Conservation (phyloP, 1,284 basidiomycete species). For the Afroboletus lepidellus region DNA sequence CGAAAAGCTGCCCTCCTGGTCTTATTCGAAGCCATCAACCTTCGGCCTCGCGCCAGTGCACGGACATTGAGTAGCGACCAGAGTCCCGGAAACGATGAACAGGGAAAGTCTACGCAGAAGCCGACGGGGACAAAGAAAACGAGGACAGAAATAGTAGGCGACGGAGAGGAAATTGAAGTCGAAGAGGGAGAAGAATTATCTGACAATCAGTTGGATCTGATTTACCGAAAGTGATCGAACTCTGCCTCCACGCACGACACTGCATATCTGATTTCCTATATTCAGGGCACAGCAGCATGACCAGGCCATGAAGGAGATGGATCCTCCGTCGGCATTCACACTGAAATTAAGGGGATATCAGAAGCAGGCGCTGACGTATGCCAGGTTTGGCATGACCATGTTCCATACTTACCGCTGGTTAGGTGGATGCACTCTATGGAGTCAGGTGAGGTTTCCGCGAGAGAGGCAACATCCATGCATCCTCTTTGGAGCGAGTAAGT, state of each 20-base stretch:
- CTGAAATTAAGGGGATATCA: slow-evolving; percentile 87
- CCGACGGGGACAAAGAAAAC: slow-evolving; percentile 32
- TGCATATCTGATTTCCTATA: slow-evolving; percentile 12
- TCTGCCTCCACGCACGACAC: not conserved
- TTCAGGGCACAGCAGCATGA: slow-evolving; percentile 81
- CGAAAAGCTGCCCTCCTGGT: slow-evolving; percentile 67
- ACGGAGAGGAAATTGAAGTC: slow-evolving; percentile 67
- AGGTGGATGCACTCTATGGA: slow-evolving; percentile 96
- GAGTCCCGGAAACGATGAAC: slow-evolving; percentile 14
- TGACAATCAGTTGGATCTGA: slow-evolving; percentile 74
- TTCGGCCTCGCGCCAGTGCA: slow-evolving; percentile 53
- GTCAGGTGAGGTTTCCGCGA: slow-evolving; percentile 64
- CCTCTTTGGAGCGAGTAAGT: slow-evolving; percentile 93
- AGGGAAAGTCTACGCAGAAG: slow-evolving; percentile 34
- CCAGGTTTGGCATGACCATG: not conserved
- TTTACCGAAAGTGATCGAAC: slow-evolving; percentile 68
- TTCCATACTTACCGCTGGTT: not conserved
- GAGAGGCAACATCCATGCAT: slow-evolving; percentile 79
- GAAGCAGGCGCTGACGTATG: slow-evolving; percentile 84
- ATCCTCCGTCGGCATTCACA: slow-evolving; percentile 78
- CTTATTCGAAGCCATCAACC: slow-evolving; percentile 62
- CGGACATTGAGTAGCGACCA: slow-evolving; percentile 26
- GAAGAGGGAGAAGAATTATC: slow-evolving; percentile 79
- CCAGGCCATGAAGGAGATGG: slow-evolving; percentile 73
- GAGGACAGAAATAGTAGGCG: slow-evolving; percentile 58